These are phyloP conservation scores for Mycocentrospora acerina DNA, from an alignment of 2,329 filamentous ascomycete species.

Conservation along the genomic window DNA sequence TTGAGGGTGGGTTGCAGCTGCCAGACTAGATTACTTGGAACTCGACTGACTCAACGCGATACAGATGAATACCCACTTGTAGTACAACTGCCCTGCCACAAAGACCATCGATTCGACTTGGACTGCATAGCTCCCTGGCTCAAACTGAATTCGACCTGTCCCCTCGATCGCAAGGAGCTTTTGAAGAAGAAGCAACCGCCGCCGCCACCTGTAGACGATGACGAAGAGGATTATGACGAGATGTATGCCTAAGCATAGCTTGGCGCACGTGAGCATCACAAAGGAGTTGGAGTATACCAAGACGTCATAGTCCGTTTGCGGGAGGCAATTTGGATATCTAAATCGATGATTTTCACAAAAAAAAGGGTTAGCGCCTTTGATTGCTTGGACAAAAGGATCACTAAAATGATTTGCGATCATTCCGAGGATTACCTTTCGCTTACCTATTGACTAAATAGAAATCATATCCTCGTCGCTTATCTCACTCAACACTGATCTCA, in stretches of 20 bases:
- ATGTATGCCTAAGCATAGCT: constrained; percentile 47
- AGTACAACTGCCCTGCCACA: constrained; percentile 62
- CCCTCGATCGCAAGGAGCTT: constrained; percentile 61
- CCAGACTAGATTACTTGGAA: background rate
- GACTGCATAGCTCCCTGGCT: constrained; percentile 67
- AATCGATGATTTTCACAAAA: too few species aligned
- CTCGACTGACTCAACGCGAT: constrained; percentile 19
- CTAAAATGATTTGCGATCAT: constrained; percentile 2
- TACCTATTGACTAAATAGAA: constrained; percentile 3
- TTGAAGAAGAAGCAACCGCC: constrained; percentile 53
- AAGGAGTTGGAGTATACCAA: constrained; percentile 8
- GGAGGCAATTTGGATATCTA: too few species aligned
- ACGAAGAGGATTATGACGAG: constrained; percentile 55
- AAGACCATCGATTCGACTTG: constrained; percentile 63
- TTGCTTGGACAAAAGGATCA: too few species aligned
- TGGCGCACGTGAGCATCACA: constrained; percentile 4
- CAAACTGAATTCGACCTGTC: constrained; percentile 64
- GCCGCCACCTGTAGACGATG: constrained; percentile 51
- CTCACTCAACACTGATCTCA: background rate
- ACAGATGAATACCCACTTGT: constrained; percentile 62
- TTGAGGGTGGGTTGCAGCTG: constrained; percentile 51
- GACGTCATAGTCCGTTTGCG: background rate
- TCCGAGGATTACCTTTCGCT: background rate
- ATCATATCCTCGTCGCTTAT: background rate
- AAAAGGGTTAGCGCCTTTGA: too few species aligned